Percentiles rank a stretch among this genome's conserved stretches.
Conservation (phyloP, 768 basidiomycete genomes). For the Lentinula sp. region DNA sequence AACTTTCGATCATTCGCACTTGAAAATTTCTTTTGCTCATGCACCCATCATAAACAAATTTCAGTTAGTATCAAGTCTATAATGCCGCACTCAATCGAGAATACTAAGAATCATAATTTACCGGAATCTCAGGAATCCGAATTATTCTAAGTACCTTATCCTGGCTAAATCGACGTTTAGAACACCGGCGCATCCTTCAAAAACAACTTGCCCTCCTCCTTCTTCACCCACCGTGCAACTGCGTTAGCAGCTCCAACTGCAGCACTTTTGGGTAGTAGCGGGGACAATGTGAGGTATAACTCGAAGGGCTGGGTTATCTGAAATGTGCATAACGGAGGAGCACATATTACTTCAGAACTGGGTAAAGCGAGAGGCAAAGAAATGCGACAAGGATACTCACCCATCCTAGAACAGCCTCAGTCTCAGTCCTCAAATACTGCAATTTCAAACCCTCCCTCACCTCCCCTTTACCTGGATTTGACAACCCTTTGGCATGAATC, state of each 20-base stretch:
- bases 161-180: not conserved
- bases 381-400: conserved; percentile 37
- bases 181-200: conserved; percentile 79
- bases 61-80: too few relatives aligned
- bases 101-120: too few relatives aligned
- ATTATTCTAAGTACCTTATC: not conserved
- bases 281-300: conserved; percentile 79
- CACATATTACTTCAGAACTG: not conserved
- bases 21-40: not conserved
- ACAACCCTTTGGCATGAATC: conserved; percentile 70
- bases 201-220: conserved; percentile 78
- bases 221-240: conserved; percentile 87
- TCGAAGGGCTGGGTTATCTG: conserved; percentile 95
- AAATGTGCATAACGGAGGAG: not conserved
- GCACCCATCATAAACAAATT: too few relatives aligned
- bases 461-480: conserved; percentile 48
- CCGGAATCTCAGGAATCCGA: too few relatives aligned
- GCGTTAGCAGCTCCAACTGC: conserved; percentile 85
- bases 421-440: conserved; percentile 79
- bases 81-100: too few relatives aligned
- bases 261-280: conserved; percentile 81
- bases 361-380: not conserved
- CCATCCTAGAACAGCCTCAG: conserved; percentile 93
- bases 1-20: too few relatives aligned
- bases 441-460: conserved; percentile 64